A percentile compares a stretch with the other conserved stretches of the same genome.
Evolutionary conservation across 2,329 filamentous ascomycete genomes (phyloP).

Genomic region (Pyricularia grisea): DNA sequence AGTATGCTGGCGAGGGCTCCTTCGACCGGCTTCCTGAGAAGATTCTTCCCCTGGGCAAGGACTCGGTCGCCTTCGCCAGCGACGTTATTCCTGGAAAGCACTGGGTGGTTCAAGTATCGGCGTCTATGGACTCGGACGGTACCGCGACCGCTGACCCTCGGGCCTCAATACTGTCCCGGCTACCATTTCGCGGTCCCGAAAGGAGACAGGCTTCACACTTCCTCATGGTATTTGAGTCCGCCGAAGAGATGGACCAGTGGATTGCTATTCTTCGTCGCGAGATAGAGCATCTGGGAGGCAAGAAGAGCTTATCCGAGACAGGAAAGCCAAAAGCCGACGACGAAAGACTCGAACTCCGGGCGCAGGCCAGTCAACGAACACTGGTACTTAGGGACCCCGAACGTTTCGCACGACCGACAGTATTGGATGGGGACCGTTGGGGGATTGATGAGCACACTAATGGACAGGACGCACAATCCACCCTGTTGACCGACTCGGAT

Average conservation of each 20-base stretch:
- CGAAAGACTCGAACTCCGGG: conserved; percentile 20
- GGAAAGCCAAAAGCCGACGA: conserved; percentile 39
- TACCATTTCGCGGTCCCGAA: conserved; percentile 49
- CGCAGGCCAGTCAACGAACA: conserved; percentile 34
- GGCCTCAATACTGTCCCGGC: conserved; percentile 51
- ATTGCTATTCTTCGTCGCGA: conserved; percentile 57
- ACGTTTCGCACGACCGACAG: conserved; percentile 31
- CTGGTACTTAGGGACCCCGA: conserved; percentile 37
- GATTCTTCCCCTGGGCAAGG: conserved; percentile 59
- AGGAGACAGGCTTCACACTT: conserved; percentile 53
- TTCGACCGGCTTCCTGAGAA: conserved; percentile 68
- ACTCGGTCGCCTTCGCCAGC: conserved; percentile 71
- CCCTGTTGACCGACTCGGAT: conserved; percentile 8
- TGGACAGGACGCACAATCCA: conserved; percentile 6
- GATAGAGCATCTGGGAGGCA: conserved; percentile 62
- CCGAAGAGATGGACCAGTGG: conserved; percentile 70
- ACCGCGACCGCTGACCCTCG: conserved; percentile 38
- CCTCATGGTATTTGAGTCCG: conserved; percentile 62
- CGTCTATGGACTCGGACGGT: conserved; percentile 51
- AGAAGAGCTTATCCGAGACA: conserved; percentile 51
- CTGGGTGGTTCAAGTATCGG: conserved; percentile 70
- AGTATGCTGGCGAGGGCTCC: conserved; percentile 62
- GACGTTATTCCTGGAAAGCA: conserved; percentile 72
- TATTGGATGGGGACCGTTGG: conserved; percentile 4
- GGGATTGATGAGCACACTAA: conserved; percentile 9